Conservation (phyloP, 495 filamentous ascomycete species). For the Aspergillus funiculosus region DNA sequence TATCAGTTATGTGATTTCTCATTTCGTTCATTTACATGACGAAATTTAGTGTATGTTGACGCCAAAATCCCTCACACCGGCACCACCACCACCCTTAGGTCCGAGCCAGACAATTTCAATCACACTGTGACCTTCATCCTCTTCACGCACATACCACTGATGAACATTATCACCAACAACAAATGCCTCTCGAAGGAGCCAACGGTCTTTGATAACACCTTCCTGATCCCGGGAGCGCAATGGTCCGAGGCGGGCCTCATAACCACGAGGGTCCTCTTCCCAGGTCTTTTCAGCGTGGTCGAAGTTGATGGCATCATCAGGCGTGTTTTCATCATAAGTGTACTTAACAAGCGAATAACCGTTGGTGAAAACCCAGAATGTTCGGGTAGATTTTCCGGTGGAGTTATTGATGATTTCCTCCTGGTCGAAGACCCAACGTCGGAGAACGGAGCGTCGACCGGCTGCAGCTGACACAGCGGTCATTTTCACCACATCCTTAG, state of each 20-base stretch:
- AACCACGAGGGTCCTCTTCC: constrained; percentile 45
- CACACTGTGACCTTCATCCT: constrained; percentile 42
- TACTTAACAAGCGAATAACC: constrained; percentile 59
- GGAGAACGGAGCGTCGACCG: constrained; percentile 55
- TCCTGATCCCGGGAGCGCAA: constrained; percentile 42
- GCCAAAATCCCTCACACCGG: constrained; percentile 30
- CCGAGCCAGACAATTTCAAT: constrained; percentile 49
- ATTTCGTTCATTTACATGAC: constrained; percentile 5
- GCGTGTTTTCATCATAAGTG: constrained; percentile 38
- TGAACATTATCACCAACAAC: constrained; percentile 45
- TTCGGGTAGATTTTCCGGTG: constrained; percentile 36
- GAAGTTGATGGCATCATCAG: constrained; percentile 48
- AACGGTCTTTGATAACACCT: constrained; percentile 43
- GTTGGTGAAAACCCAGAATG: constrained; percentile 55
- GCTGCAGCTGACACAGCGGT: constrained; percentile 49
- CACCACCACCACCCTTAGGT: constrained; percentile 40
- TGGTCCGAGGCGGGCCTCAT: constrained; percentile 48
- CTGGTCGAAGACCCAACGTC: constrained; percentile 54
- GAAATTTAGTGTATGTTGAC: constrained; percentile 12
- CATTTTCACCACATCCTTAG: constrained; percentile 54
- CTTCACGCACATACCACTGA: constrained; percentile 44
- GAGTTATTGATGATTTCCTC: constrained; percentile 41
- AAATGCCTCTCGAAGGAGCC: constrained; percentile 38
- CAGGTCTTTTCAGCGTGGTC: constrained; percentile 58
- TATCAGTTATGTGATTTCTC: constrained; percentile 18